These are phyloP conservation scores for Suillus occidentalis DNA, from an alignment of 768 basidiomycete species.

Conservation along the genomic window DNA sequence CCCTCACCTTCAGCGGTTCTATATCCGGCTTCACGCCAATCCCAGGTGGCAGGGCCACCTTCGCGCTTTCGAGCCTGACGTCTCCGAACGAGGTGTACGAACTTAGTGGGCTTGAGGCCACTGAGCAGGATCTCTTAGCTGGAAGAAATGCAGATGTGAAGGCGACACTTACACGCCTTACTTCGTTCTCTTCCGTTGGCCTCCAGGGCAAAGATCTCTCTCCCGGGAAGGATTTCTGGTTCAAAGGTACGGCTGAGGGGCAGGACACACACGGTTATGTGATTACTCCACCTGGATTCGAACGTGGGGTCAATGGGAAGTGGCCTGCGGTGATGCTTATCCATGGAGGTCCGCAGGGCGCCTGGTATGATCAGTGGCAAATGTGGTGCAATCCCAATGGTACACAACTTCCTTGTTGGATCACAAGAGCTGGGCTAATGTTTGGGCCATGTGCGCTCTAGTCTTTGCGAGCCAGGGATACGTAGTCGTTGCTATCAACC, in stretches of 20 bases:
- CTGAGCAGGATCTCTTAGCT: conserved; percentile 41
- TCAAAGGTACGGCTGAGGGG: conserved; percentile 70
- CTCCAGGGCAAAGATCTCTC: conserved; percentile 59
- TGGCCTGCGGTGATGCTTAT: conserved; percentile 85
- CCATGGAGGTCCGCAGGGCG: conserved; percentile 80
- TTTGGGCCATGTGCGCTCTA: conserved; percentile 23
- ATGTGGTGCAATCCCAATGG: conserved; percentile 91
- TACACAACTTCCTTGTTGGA: conserved; percentile 24
- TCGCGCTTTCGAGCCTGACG: conserved; percentile 72
- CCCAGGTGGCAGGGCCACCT: conserved; percentile 60
- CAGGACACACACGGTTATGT: conserved; percentile 83
- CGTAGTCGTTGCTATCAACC: conserved; percentile 85
- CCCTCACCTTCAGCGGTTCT: conserved; percentile 57
- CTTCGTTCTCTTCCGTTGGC: conserved; percentile 57
- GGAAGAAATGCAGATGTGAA: conserved; percentile 28
- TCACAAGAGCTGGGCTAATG: not conserved
- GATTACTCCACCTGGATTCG: conserved; percentile 78
- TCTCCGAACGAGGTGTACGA: conserved; percentile 81
- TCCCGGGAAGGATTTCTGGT: conserved; percentile 82
- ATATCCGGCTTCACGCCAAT: conserved; percentile 65
- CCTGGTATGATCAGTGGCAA: conserved; percentile 91
- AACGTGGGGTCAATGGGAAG: conserved; percentile 61
- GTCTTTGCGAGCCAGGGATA: conserved; percentile 89
- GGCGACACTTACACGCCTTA: conserved; percentile 52
- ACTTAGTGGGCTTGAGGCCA: conserved; percentile 45